Conservation (phyloP, 495 filamentous ascomycete genomes). For the Polyplosphaeria fusca region DNA sequence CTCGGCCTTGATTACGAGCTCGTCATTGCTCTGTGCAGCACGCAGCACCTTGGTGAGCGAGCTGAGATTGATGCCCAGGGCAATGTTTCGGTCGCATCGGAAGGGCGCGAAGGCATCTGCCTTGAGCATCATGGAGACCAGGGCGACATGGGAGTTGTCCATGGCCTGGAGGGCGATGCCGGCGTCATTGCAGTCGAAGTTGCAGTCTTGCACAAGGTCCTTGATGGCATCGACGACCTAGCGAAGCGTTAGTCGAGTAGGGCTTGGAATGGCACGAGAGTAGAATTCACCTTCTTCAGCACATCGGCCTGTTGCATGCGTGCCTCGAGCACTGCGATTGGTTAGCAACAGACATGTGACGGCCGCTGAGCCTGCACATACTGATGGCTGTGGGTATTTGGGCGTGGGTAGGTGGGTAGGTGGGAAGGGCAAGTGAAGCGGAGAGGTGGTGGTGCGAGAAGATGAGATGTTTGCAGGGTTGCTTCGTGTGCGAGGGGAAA, state of each 20-base stretch:
- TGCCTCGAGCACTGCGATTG: conserved; percentile 81
- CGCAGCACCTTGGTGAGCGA: conserved; percentile 97
- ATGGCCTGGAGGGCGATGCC: conserved; percentile 98
- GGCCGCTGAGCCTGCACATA: neutral
- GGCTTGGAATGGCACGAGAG: conserved; percentile 18
- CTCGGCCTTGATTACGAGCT: conserved; percentile 94
- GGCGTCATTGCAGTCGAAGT: conserved; percentile 99
- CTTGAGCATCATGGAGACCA: conserved; percentile 98
- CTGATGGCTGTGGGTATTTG: conserved; percentile 3
- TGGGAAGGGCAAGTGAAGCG: neutral
- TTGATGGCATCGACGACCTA: conserved; percentile 99
- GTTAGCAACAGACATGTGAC: conserved; percentile 2
- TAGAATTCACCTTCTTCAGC: conserved; percentile 78
- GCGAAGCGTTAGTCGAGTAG: conserved; percentile 7
- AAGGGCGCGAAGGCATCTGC: conserved; percentile 93
- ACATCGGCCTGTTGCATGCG: conserved; percentile 89
- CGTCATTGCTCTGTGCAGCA: conserved; percentile 89
- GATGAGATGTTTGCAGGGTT: too few species aligned
- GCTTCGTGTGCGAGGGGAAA: neutral
- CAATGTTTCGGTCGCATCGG: conserved; percentile 98
- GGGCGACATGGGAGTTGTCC: conserved; percentile 99
- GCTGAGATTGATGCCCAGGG: conserved; percentile 92
- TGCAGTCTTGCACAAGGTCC: conserved; percentile 98
- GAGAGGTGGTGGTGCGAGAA: too few species aligned
- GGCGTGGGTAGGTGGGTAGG: neutral